A percentile compares a stretch with the other conserved stretches of the same genome.
phyloP scores from a whole-genome alignment of 2,329 filamentous ascomycete genomes.

The Colletotrichum spaethianum region DNA sequence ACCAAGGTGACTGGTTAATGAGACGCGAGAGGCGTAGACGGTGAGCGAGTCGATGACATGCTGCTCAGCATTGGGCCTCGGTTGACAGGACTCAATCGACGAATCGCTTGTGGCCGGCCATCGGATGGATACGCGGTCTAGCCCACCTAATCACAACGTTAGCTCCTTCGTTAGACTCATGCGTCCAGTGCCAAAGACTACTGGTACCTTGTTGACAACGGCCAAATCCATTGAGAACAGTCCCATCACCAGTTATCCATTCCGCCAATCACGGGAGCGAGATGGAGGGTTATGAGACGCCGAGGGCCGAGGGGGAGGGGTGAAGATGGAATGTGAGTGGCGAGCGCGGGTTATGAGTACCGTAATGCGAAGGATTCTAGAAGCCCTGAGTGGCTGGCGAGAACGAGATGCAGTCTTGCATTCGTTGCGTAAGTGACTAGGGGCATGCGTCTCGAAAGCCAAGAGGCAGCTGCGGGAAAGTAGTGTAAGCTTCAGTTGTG shows the following conservation, averaged over 20 bases:
- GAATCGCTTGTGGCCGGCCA: slow-evolving; percentile 19
- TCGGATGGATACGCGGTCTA: slow-evolving; percentile 8
- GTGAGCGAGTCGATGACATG: slow-evolving; percentile 15
- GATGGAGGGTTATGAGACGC: slow-evolving; percentile 2
- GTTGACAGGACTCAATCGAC: slow-evolving; percentile 12
- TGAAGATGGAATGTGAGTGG: slow-evolving; percentile 2
- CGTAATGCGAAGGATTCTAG: neutral
- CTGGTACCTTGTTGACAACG: neutral
- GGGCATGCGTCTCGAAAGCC: neutral
- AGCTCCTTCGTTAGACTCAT: slow-evolving; percentile 6
- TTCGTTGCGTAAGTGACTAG: neutral
- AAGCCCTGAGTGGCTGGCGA: slow-evolving; percentile 5
- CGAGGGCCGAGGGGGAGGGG: slow-evolving; percentile 8
- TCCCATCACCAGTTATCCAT: slow-evolving; percentile 2
- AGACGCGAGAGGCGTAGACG: slow-evolving; percentile 1
- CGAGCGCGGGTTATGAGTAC: neutral
- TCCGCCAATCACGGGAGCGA: neutral
- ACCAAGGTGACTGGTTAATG: neutral
- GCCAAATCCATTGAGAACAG: neutral
- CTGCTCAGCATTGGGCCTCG: slow-evolving; percentile 18
- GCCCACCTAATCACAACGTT: slow-evolving; percentile 8
- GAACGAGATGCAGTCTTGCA: neutral
- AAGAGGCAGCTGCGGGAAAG: neutral
- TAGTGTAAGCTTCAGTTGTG: slow-evolving; percentile 3
- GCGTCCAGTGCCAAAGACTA: slow-evolving; percentile 16